Conservation (phyloP, 208 protist species). For the Strigomonas culicis region DNA sequence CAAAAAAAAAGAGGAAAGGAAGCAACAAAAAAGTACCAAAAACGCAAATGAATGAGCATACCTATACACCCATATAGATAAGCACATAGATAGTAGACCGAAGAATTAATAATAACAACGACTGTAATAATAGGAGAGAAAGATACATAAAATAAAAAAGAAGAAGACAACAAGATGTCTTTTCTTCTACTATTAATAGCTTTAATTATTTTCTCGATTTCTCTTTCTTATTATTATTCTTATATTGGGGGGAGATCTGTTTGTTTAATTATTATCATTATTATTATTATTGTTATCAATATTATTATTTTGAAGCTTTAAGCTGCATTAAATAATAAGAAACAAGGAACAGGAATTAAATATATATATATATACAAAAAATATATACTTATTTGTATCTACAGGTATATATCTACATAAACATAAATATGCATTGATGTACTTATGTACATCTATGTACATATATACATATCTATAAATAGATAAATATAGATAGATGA, state of each 20-base stretch:
- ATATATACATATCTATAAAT: background rate
- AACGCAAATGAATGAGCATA: background rate
- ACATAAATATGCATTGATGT: background rate
- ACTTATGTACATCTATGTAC: background rate
- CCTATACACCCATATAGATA: background rate
- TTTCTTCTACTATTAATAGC: background rate
- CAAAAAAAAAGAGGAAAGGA: background rate
- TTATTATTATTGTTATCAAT: background rate
- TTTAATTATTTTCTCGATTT: background rate
- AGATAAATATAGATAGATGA: conserved; percentile 1
- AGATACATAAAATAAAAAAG: background rate
- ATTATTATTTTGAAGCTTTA: conserved; percentile 5
- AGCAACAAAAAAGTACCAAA: background rate
- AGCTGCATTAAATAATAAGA: conserved; percentile 1
- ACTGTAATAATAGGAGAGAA: background rate
- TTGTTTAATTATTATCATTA: background rate
- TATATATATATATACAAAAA: conserved; percentile 9
- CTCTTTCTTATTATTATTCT: conserved; percentile 5
- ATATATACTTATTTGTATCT: background rate
- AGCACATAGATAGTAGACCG: background rate
- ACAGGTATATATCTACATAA: conserved; percentile 3
- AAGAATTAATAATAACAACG: background rate
- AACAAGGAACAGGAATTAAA: background rate
- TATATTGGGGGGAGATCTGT: background rate
- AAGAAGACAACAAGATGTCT: background rate